Percentiles rank a stretch among this genome's conserved stretches.
Conservation (phyloP, 352 stramenopile species). For the Pythium angustatum region DNA sequence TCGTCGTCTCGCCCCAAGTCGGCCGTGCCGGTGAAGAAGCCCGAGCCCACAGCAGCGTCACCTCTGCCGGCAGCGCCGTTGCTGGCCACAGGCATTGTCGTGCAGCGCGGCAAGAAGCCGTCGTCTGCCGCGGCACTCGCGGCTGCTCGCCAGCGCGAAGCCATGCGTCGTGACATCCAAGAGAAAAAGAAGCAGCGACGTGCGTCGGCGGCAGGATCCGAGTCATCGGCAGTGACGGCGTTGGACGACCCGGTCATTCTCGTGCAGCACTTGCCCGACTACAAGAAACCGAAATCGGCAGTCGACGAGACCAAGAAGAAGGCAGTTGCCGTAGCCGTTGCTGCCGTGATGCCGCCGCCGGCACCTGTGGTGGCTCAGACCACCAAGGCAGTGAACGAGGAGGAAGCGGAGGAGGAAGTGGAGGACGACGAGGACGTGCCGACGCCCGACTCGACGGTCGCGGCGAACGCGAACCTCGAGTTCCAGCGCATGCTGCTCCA, state of each 20-base stretch:
- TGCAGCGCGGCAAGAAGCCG: conserved; percentile 14
- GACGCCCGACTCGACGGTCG: conserved; percentile 22
- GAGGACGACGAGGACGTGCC: conserved; percentile 27
- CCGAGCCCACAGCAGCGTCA: not conserved
- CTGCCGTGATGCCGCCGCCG: conserved; percentile 26
- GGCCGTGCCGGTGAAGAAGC: conserved; percentile 4
- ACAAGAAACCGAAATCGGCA: conserved; percentile 8
- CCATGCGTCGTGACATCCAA: conserved; percentile 41
- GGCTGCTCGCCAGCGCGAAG: conserved; percentile 26
- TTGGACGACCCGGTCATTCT: conserved; percentile 72
- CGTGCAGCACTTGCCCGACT: conserved; percentile 64
- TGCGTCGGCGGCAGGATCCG: not conserved
- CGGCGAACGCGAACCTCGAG: conserved; percentile 47
- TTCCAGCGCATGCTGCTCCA: conserved; percentile 80
- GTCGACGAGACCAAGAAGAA: too few species aligned
- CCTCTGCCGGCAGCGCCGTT: conserved; percentile 2
- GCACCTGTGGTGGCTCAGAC: not conserved
- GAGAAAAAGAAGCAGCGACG: conserved; percentile 40
- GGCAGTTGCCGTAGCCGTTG: not conserved
- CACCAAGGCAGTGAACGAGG: not conserved
- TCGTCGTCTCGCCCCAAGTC: conserved; percentile 6
- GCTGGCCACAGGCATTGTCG: not conserved
- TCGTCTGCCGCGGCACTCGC: conserved; percentile 14
- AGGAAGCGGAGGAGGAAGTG: conserved; percentile 17
- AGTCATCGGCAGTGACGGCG: not conserved